phyloP scores from a whole-genome alignment of 1,284 basidiomycete genomes.

The Cystobasidium sp. region DNA sequence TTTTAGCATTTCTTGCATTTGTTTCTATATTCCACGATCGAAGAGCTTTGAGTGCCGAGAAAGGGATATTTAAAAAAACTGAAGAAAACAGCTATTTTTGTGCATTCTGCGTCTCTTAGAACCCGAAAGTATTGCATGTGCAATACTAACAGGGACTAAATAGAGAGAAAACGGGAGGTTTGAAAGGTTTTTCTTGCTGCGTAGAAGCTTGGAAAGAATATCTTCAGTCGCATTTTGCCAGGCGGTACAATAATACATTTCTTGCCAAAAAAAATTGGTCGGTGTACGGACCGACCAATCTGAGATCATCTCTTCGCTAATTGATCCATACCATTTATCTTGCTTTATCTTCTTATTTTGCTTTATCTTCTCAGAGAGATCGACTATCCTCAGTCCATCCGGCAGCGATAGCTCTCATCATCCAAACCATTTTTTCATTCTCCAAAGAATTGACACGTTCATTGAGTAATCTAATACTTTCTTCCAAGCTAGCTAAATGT shows the following conservation, averaged over 20 bases:
- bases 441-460: conserved; percentile 54
- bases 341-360: background rate
- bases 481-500: conserved; percentile 69
- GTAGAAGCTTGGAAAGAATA: no score
- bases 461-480: conserved; percentile 54
- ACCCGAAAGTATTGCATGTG: no score
- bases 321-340: background rate
- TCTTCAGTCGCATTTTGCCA: no score
- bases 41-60: background rate
- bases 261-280: no score
- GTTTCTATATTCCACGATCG: no score
- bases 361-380: background rate
- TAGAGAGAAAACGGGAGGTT: no score
- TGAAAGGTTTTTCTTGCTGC: no score
- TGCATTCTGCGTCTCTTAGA: no score
- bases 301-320: background rate
- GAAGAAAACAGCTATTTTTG: background rate
- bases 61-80: background rate
- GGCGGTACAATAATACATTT: no score
- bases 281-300: no score
- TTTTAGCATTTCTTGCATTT: no score
- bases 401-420: conserved; percentile 35
- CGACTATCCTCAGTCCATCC: conserved; percentile 37
- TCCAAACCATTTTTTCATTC: conserved; percentile 37
- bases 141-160: no score